Evolutionary conservation across 164 flowering plant genomes (phyloP).

Genomic region (Sextonia rubra): DNA sequence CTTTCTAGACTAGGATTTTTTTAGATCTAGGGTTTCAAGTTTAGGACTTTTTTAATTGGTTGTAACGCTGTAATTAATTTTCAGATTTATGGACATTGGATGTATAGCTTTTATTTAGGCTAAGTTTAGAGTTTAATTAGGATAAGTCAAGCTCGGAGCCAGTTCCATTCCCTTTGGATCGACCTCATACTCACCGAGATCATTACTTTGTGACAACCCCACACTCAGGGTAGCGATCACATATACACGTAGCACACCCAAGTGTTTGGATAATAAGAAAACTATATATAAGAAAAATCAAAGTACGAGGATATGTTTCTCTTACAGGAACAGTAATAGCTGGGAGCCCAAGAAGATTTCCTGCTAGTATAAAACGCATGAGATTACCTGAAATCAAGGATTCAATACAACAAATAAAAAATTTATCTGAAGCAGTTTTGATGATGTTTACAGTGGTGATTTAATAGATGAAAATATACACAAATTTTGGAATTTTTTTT

Average conservation of each 20-base stretch:
- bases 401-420: slow-evolving; percentile 3
- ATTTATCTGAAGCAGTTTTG: background rate
- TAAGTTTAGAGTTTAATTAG: too few relatives aligned
- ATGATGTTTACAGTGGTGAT: background rate
- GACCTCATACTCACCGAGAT: too few relatives aligned
- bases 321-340: slow-evolving; percentile 91
- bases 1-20: too few relatives aligned
- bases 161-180: too few relatives aligned
- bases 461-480: background rate
- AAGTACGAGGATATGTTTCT: slow-evolving; percentile 7
- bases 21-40: too few relatives aligned
- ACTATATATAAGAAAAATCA: background rate
- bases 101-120: too few relatives aligned
- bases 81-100: too few relatives aligned
- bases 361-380: slow-evolving; percentile 73
- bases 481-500: background rate
- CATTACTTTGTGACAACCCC: too few relatives aligned
- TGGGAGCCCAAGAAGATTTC: slow-evolving; percentile 92
- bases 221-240: too few relatives aligned
- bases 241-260: background rate
- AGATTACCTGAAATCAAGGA: slow-evolving; percentile 57
- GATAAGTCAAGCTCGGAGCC: too few relatives aligned
- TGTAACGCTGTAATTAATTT: too few relatives aligned
- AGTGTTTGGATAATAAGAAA: background rate
- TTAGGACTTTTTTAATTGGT: too few relatives aligned